These are phyloP conservation scores for Pseudoscleropodium purum DNA, from an alignment of 225 moss, liverwort and hornwort genomes.

Conservation along the genomic window DNA sequence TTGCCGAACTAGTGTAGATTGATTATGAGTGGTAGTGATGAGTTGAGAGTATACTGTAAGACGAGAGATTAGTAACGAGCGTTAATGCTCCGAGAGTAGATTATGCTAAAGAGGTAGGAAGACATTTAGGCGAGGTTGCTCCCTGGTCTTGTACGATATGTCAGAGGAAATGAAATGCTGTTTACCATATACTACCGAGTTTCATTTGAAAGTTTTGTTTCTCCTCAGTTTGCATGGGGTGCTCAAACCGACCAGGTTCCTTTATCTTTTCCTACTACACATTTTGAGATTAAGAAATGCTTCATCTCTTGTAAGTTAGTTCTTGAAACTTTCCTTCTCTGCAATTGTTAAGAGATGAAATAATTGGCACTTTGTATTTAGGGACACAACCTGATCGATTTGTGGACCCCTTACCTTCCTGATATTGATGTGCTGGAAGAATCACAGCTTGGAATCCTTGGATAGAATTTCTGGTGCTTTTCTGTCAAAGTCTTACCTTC, in stretches of 20 bases:
- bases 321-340: too few species aligned
- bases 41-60: not conserved
- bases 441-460: not conserved
- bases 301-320: not conserved
- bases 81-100: not conserved
- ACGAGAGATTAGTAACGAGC: not conserved
- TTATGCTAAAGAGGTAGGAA: not conserved
- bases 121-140: not conserved
- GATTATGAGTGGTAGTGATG: not conserved
- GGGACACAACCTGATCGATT: too few species aligned
- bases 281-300: not conserved
- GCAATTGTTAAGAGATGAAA: too few species aligned
- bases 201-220: not conserved
- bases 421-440: not conserved
- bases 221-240: not conserved
- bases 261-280: not conserved
- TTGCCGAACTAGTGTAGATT: not conserved
- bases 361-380: not conserved
- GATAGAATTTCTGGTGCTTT: not conserved
- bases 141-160: conserved; percentile 24
- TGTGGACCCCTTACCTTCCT: not conserved
- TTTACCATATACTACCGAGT: not conserved
- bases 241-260: not conserved
- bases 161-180: not conserved
- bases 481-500: not conserved